Evolutionary conservation across 768 basidiomycete species (phyloP), one percentile per base, ranked within the genome.

Genomic region (Boletus rex-veris): DNA sequence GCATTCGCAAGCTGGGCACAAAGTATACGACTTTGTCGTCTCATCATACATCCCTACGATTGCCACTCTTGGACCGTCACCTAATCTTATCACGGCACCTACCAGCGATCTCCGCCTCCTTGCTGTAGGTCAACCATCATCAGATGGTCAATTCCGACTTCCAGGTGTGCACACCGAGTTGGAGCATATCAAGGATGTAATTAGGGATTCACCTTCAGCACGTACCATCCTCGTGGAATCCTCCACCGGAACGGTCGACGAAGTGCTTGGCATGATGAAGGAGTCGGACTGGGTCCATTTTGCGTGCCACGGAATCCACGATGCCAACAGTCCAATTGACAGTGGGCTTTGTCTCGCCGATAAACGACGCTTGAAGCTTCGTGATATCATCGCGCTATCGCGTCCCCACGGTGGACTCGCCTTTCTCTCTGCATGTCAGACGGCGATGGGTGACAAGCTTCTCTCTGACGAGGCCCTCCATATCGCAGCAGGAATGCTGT

Each of bases 401-500:
- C 44, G 44, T 33, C 44, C 30, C 18, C 44, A 14, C 19, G 44
- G 43, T 18, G 24, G 43, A 6, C 43, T 44, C 8, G 43, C 43
- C 16, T 44, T 44, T 30, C 43, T 44, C 5, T 45, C 44, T 7
- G 44, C 44, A 7, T 45, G 44, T 19, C 44, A 45, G 12, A 45
- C 44, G 30, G 44, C 44, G 12, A 45, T 19, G 28, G 44, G 44
- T 1, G 44, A 45, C 2, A 18, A 12, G 11, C 30, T 2, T 33
- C 44, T 45, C 16, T 28, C 42, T 21, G 46, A 48, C 16, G 46
- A 48, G 24, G 36, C 33, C 3, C 14, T 45, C 18, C 45, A 47
- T n/a, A 18, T 47, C 10, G 36, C 36, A 10, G 46, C 46, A 9
- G 46, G 73, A 3, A 73, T 78, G 72, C 55, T 74, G 41, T 50